These are phyloP conservation scores for Daldinia vernicosa DNA, from an alignment of 495 filamentous ascomycete species.

Conservation along the genomic window DNA sequence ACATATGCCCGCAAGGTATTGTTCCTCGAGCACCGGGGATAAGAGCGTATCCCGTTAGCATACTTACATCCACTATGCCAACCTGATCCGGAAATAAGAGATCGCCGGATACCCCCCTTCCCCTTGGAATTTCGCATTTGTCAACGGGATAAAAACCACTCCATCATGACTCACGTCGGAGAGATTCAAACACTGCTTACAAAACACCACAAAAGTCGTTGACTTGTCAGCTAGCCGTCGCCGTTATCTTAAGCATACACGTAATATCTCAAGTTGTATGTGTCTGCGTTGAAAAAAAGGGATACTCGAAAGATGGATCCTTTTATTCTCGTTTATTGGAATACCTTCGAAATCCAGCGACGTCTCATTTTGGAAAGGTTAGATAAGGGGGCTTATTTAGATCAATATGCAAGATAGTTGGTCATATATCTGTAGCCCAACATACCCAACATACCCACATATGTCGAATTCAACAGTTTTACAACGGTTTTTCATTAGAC, in stretches of 20 bases:
- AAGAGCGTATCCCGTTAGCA: background rate
- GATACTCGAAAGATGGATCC: background rate
- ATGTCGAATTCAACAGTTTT: background rate
- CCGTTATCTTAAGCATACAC: background rate
- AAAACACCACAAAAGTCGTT: background rate
- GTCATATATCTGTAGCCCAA: background rate
- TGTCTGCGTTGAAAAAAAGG: background rate
- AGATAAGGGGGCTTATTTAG: background rate
- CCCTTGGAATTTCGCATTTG: background rate
- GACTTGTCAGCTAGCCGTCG: background rate
- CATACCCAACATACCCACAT: background rate
- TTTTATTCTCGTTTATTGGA: background rate
- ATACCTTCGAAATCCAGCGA: background rate
- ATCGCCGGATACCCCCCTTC: background rate
- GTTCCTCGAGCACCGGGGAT: background rate
- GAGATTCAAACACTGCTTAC: background rate
- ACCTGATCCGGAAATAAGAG: background rate
- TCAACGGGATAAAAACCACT: background rate
- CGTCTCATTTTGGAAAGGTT: background rate
- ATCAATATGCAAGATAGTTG: background rate
- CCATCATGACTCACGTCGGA: background rate
- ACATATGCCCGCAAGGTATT: background rate
- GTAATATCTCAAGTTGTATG: background rate
- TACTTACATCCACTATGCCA: background rate
- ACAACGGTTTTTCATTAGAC: conserved; percentile 1